Evolutionary conservation across 176 grass and related monocot species (phyloP).

Genomic region (Zizania latifolia): DNA sequence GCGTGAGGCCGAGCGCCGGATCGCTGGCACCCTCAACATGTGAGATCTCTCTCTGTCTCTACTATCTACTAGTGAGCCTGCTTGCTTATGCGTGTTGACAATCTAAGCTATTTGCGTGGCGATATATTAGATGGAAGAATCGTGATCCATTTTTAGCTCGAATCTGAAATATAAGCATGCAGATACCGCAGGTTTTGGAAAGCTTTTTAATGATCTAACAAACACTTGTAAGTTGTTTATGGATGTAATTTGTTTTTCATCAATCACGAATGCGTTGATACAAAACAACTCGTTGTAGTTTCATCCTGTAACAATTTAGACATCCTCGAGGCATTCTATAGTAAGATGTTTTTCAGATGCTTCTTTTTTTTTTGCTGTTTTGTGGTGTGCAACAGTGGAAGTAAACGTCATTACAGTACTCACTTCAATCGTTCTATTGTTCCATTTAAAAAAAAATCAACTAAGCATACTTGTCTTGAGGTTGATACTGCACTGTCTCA

Average conservation of each 20-base stretch:
- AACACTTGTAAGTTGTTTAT: not conserved
- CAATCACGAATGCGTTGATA: not conserved
- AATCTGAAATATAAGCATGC: not conserved
- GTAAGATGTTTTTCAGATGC: not conserved
- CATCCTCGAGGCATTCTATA: not conserved
- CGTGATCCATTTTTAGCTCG: not conserved
- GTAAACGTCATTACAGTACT: not conserved
- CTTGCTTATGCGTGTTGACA: not conserved
- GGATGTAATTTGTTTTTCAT: not conserved
- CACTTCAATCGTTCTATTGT: not conserved
- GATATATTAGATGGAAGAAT: not conserved
- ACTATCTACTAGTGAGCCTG: not conserved
- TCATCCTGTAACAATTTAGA: not conserved
- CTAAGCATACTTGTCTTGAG: not conserved
- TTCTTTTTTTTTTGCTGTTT: not conserved
- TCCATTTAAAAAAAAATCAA: not conserved
- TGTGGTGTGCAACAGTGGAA: not conserved
- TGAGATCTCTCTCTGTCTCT: constrained; percentile 32
- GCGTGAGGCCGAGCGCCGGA: constrained; percentile 78
- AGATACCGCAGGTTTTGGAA: not conserved
- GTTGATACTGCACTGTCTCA: not conserved
- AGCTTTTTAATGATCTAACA: not conserved
- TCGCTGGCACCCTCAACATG: constrained; percentile 82
- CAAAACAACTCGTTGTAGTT: too few relatives aligned
- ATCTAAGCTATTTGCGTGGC: not conserved